Base-by-base conservation (phyloP, 352 stramenopile genomes). In the Globisporangium megalacanthum region DNA sequence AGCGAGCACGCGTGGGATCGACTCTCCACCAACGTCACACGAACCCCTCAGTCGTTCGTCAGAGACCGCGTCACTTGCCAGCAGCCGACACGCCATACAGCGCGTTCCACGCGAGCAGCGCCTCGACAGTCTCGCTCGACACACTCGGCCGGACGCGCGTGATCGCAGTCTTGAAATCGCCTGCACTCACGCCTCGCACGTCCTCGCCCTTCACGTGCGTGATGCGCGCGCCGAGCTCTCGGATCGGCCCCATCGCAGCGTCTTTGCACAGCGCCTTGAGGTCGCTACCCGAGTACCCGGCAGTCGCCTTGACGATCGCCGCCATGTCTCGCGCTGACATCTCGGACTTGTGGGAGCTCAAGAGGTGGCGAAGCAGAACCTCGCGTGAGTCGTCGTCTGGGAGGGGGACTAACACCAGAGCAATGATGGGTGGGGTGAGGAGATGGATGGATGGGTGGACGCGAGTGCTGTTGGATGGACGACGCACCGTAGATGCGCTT, bases 221-320 rank as follows among this genome's bases (percentile, higher is more conserved):
- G 36, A 94, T 66, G 44, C 75, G 76, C 10, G 65, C 61, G 33
- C 84, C 82, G 44, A 92, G 67, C 10, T 88, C 83, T 39, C 94
- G 86, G 33, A 98, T 91, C 2, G 92, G 88, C 19, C 95, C 89
- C 56, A 97, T 90, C 22, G 92, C 92, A 14, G 95, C 95, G 47
- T 97, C 94, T 60, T 97, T 94, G 64, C 93, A 98, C 0, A 99
- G 58, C 62, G 97, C 93, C 57, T 98, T 98, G 19, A 95, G 64
- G 62, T 95, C 85, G 46, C 83, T 93, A 4, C 85, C 85, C 8
- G 85, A 93, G 49, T 96, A 98, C 33, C 83, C 75, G 35, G 88
- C 74, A 0, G 89, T 97, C 36, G 61, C 67, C 6, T 77, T 66
- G 4, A 91, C 83, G 33, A 97, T 76, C 10, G 58, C 49, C 13